A percentile compares a stretch with the other conserved stretches of the same genome.
These are phyloP conservation scores for Sphagnum fallax DNA, from an alignment of 228 moss, liverwort and hornwort genomes.

Conservation along the genomic window DNA sequence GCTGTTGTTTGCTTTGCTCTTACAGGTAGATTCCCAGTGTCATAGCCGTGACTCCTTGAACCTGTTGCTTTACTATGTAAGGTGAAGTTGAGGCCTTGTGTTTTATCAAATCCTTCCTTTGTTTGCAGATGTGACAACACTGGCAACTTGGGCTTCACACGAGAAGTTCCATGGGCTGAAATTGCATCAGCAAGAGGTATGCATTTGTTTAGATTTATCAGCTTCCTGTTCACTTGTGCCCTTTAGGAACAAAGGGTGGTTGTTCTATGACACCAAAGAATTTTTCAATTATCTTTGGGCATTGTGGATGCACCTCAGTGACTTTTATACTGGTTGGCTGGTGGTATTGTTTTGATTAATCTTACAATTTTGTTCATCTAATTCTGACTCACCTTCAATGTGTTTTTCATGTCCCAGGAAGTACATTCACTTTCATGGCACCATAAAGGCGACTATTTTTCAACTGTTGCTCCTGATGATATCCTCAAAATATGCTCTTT, in stretches of 20 bases:
- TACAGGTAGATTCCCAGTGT: too few species aligned
- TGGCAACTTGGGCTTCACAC: slow-evolving; percentile 61
- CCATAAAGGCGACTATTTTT: slow-evolving; percentile 93
- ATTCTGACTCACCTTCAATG: too few species aligned
- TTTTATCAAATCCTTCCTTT: too few species aligned
- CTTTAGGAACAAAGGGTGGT: not conserved
- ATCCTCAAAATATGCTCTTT: slow-evolving; percentile 44
- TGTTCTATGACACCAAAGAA: not conserved
- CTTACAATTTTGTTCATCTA: too few species aligned
- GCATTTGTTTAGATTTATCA: not conserved
- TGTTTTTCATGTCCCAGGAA: slow-evolving; percentile 26
- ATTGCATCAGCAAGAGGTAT: slow-evolving; percentile 59
- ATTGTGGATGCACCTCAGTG: too few species aligned
- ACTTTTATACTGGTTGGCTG: too few species aligned
- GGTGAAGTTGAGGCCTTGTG: too few species aligned
- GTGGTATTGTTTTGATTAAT: too few species aligned
- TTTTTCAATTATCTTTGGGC: too few species aligned
- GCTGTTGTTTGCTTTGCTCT: too few species aligned
- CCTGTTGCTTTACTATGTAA: too few species aligned
- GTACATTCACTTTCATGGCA: slow-evolving; percentile 84
- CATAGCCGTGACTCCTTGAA: too few species aligned
- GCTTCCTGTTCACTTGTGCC: not conserved
- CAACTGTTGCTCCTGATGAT: slow-evolving; percentile 95
- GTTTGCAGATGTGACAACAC: slow-evolving; percentile 31
- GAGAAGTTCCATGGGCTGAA: slow-evolving; percentile 53